Percentiles rank a stretch among this genome's conserved stretches.
phyloP scores from a whole-genome alignment of 2,329 filamentous ascomycete genomes.

The Ambrosiella xylebori region DNA sequence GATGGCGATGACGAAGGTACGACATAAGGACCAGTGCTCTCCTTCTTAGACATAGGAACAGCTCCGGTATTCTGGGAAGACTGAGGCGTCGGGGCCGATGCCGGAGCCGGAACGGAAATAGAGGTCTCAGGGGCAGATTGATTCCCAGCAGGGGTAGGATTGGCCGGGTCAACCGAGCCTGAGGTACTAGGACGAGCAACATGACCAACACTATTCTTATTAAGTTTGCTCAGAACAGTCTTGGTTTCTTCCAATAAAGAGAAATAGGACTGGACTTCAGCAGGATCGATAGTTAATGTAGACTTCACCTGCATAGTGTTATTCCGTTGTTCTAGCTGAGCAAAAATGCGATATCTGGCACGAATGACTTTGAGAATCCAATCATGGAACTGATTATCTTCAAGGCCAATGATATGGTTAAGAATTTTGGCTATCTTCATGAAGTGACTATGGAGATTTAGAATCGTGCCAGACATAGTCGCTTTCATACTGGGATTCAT shows the following conservation, averaged over 20 bases:
- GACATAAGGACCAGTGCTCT: neutral
- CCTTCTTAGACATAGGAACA: constrained; percentile 1
- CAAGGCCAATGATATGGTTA: neutral
- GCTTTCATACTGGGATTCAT: neutral
- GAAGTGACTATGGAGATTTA: neutral
- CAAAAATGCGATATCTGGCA: neutral
- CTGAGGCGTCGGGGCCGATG: neutral
- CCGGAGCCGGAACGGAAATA: neutral
- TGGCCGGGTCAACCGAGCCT: too few relatives aligned
- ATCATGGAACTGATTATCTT: neutral
- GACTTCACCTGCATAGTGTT: neutral
- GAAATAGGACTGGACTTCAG: neutral
- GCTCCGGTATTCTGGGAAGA: neutral
- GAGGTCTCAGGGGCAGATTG: neutral
- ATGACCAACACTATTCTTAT: neutral
- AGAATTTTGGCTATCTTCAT: neutral
- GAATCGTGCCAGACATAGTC: neutral
- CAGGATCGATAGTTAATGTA: neutral
- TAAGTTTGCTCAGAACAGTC: neutral
- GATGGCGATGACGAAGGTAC: constrained; percentile 34
- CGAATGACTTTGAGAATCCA: neutral
- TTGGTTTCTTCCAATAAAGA: neutral
- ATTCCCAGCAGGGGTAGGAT: neutral
- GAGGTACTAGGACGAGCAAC: too few relatives aligned
- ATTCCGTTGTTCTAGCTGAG: neutral